Base-by-base conservation (phyloP, 75 land plant species). In the Ceratopteris richardii region DNA sequence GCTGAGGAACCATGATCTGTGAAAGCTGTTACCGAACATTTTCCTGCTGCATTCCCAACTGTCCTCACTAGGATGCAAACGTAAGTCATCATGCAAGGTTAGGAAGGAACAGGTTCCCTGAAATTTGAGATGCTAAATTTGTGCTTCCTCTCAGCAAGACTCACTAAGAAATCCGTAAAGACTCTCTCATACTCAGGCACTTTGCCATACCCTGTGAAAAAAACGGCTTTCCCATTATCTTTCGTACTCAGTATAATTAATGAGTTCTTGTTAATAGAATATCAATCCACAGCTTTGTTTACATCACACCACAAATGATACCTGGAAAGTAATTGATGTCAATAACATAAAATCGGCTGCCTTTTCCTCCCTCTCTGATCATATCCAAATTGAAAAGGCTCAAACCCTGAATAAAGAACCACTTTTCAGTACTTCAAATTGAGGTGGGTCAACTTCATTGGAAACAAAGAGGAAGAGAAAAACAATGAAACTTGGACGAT, bases 251-350 rank as follows among this genome's bases (percentile, higher is more conserved):
- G 42, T 14, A 40, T 40, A 14, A 40, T 40, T 40, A 40, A 10
- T 9, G 9, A 14, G 9, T 40, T 40, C 13, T 10, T 40, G 13
- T 40, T 40, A 40, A 40, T 40, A 10, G 14, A 14, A 40, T 40
- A 14, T 10, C 42, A 40, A 40, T 10, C 9, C 14, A 40, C 42
- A 40, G 42, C 9, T 40, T 40, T 40, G 37, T 33, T 33, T 33
- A 33, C 37, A 33, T n/a, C n/a, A n/a, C n/a, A n/a, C n/a, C n/a
- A 7, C 1, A 54, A 27, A 25, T 59, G 64, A 60, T 61, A 69
- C 95, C 95, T 60, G 95, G 95, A 54, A 89, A 89, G 66, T 89
- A 89, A 44, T 89, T 89, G 36, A 89, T 89, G 61, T 89, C 95
- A 20, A 89, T 86, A 10, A 89, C 87, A 76, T 86, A 86, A 42